Percentiles rank a stretch among this genome's conserved stretches.
Conservation (phyloP, 352 stramenopile species). For the Phytophthora sojae region DNA sequence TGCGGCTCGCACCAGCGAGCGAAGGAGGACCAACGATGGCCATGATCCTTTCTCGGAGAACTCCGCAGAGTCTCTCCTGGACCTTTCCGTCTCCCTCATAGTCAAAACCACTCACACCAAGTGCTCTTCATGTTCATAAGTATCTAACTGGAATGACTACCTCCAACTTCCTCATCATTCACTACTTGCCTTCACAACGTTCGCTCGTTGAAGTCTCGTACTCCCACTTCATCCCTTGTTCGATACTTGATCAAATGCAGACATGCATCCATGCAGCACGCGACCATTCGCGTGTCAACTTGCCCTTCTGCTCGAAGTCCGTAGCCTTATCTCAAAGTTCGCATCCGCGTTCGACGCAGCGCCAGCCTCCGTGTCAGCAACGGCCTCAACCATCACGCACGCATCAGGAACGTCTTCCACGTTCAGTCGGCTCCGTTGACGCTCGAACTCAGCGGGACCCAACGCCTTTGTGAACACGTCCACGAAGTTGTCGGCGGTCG, state of each 20-base stretch:
- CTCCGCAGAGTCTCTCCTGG: neutral
- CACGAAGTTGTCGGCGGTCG: neutral
- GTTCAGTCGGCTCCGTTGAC: constrained; percentile 2
- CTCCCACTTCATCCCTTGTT: constrained; percentile 8
- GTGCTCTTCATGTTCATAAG: neutral
- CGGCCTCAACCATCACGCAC: neutral
- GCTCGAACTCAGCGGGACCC: constrained; percentile 11
- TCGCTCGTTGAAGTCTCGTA: neutral
- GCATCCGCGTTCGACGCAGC: no score
- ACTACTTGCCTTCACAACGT: no score
- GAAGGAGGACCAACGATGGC: neutral
- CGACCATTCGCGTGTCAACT: no score
- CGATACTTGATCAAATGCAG: neutral
- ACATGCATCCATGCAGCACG: neutral
- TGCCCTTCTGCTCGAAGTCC: neutral
- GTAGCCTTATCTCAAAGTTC: neutral
- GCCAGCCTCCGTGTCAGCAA: no score
- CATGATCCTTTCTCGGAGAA: neutral
- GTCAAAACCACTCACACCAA: neutral
- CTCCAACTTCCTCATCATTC: no score
- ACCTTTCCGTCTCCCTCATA: neutral
- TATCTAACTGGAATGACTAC: neutral
- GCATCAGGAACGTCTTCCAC: constrained; percentile 1
- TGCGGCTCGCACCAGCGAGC: neutral
- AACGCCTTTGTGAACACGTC: constrained; percentile 9